phyloP scores from a whole-genome alignment of 306 rosid species.

The Cucumis sativus region DNA sequence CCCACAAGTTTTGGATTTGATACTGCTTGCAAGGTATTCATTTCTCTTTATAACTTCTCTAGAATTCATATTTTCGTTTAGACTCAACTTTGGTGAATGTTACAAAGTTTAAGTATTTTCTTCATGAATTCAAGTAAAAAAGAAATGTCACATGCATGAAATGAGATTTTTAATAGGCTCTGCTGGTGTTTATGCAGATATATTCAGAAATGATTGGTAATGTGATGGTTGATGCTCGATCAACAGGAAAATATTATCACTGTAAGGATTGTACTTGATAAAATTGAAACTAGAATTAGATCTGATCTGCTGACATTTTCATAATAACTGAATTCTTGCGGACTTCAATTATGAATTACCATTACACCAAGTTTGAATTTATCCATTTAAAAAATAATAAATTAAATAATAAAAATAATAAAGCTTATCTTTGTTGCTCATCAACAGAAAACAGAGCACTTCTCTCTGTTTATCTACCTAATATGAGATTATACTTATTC shows the following conservation, averaged over 20 bases:
- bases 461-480: background rate
- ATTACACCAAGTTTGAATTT: background rate
- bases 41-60: background rate
- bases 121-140: background rate
- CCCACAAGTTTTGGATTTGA: constrained; percentile 95
- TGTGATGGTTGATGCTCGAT: constrained; percentile 95
- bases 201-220: constrained; percentile 99
- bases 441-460: background rate
- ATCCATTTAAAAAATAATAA: background rate
- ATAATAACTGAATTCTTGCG: background rate
- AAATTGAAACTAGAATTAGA: background rate
- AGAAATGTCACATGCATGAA: background rate
- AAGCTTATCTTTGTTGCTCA: background rate
- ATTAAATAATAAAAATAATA: background rate
- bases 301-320: background rate
- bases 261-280: constrained; percentile 34
- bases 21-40: constrained; percentile 89
- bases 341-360: too few species aligned
- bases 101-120: background rate
- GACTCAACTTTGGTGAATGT: background rate
- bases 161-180: background rate
- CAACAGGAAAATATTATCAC: constrained; percentile 97
- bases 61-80: background rate
- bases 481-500: background rate
- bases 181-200: constrained; percentile 35